Conservation (phyloP, 2,329 filamentous ascomycete genomes). For the Pseudogymnoascus verrucosus region DNA sequence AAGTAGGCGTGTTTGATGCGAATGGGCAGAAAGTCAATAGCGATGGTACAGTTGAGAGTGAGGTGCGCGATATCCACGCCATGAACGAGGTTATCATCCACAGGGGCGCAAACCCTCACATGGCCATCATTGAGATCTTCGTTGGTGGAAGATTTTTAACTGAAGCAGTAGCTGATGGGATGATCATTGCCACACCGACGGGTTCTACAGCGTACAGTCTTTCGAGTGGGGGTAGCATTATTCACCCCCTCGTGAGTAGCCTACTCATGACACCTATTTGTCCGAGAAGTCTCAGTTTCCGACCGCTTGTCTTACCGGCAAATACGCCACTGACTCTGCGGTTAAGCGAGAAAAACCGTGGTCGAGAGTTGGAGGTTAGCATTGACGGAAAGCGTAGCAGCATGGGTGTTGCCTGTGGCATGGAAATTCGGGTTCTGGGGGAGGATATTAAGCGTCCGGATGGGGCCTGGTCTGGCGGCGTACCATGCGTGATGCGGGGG, state of each 20-base stretch:
- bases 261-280: conserved; percentile 91
- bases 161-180: conserved; percentile 89
- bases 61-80: conserved; percentile 45
- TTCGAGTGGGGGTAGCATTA: conserved; percentile 85
- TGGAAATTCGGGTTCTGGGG: conserved; percentile 82
- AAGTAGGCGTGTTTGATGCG: conserved; percentile 73
- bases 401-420: conserved; percentile 60
- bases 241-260: conserved; percentile 84
- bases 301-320: conserved; percentile 80
- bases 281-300: conserved; percentile 82
- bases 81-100: conserved; percentile 96
- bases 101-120: conserved; percentile 78
- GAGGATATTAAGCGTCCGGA: conserved; percentile 57
- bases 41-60: conserved; percentile 25
- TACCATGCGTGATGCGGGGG: conserved; percentile 80
- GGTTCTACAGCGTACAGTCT: conserved; percentile 93
- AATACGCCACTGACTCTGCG: conserved; percentile 77
- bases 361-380: conserved; percentile 68
- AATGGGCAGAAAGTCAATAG: conserved; percentile 51
- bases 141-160: conserved; percentile 86
- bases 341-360: conserved; percentile 72
- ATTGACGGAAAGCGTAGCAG: conserved; percentile 65
- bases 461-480: conserved; percentile 60
- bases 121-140: conserved; percentile 86
- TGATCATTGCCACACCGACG: conserved; percentile 88